phyloP scores from a whole-genome alignment of 1,139 yeast genomes.

The Diutina ranongensis region DNA sequence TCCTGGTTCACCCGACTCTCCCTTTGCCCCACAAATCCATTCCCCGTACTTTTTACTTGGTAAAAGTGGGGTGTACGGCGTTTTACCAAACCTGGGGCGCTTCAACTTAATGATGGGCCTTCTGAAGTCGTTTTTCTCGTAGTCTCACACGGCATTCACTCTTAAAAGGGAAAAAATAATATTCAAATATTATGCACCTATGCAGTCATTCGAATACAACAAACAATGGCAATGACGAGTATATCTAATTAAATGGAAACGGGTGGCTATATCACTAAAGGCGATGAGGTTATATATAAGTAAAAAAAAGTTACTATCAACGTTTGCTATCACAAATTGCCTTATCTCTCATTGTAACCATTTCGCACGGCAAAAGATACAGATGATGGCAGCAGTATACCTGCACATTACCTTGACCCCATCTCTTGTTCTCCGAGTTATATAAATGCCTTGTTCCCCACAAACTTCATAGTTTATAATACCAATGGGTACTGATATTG shows the following conservation, averaged over 20 bases:
- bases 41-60: background rate
- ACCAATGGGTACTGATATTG: background rate
- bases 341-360: background rate
- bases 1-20: no score
- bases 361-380: background rate
- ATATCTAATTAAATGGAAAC: no score
- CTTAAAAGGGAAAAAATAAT: background rate
- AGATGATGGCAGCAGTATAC: background rate
- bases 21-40: no score
- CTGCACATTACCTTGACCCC: background rate
- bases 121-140: background rate
- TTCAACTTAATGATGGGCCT: background rate
- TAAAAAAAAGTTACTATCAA: no score
- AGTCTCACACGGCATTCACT: background rate
- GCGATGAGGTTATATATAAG: no score
- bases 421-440: background rate
- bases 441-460: background rate
- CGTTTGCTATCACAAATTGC: no score
- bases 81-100: background rate
- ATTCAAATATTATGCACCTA: no score
- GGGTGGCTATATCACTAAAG: no score
- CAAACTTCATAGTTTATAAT: background rate
- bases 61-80: slow-evolving; percentile 5
- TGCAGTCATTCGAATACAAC: no score
- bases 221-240: no score